Base-by-base conservation (phyloP, 2,329 filamentous ascomycete species). In the Fusarium sacchari region DNA sequence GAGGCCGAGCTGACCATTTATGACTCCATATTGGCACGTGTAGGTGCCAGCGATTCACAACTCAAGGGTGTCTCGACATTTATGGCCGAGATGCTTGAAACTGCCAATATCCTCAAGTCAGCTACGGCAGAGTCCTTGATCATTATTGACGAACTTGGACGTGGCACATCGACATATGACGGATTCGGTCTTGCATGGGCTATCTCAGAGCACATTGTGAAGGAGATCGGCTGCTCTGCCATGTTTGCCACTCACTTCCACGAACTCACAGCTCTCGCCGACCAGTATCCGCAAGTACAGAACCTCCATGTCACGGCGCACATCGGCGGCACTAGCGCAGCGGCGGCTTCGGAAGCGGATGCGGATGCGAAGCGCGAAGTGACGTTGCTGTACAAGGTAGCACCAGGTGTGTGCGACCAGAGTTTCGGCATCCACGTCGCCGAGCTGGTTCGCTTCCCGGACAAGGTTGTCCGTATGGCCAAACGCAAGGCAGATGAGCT, bases 11-110 rank as follows among this genome's bases (percentile, higher is more conserved):
- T 99, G 49, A 97, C 94, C 22, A 95, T 99, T 66, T 99, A 98
- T 81, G 96, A 99, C 84, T 96, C 94, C 71, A 97, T 99, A 70
- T 92, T 99, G 43, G 96, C 97, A 1, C 93, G 96, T 76, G 96
- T 99, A 0, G 96, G 97, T 46, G 97, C 96, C 12, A 96, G 93
- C 77, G 97, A 99, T 83, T 97, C 94, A 12, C 96, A 98, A 82
- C 92, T 99, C 72, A 98, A 98, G 84, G 96, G 96, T 40, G 96
- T 99, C 5, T 97, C 94, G 7, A 99, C 96, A 0, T 99, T 99
- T 83, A 99, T 99, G 97, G 96, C 96, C 4, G 96, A 99, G 84
- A 99, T 99, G 96, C 89, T 99, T 28, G 96, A 99, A 82, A 99
- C 96, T 3, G 95, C 96, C 75, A 98, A 98, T 81, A 99, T 99